These are phyloP conservation scores for Gossypium lobatum DNA, from an alignment of 441 rosid genomes.

Conservation along the genomic window DNA sequence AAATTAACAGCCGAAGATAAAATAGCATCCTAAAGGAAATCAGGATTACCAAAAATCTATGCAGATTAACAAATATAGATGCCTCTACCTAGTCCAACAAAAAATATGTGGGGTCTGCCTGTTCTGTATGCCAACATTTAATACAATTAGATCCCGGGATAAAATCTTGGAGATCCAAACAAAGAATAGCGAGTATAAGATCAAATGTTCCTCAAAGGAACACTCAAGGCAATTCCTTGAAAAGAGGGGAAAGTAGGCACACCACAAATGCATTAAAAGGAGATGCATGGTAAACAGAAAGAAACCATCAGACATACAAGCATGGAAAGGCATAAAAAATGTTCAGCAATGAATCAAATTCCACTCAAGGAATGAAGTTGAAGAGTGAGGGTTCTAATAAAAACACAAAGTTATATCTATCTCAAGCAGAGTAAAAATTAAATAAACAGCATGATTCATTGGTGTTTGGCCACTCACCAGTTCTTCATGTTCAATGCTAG, in stretches of 20 bases:
- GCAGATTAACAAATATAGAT: too few relatives aligned
- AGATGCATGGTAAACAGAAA: background rate
- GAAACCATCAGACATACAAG: background rate
- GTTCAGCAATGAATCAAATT: background rate
- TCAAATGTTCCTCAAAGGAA: background rate
- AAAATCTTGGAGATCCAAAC: too few relatives aligned
- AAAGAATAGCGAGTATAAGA: background rate
- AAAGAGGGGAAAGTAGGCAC: background rate
- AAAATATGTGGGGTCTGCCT: too few relatives aligned
- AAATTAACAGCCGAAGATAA: too few relatives aligned
- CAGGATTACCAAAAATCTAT: too few relatives aligned
- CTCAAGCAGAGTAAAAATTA: constrained; percentile 6
- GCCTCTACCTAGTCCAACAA: too few relatives aligned
- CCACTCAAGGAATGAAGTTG: background rate
- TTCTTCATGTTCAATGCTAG: constrained; percentile 66
- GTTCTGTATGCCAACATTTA: too few relatives aligned
- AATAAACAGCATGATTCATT: constrained; percentile 8
- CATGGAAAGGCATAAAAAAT: background rate
- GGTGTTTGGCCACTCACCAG: constrained; percentile 50
- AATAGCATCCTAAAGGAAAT: too few relatives aligned
- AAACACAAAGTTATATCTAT: background rate
- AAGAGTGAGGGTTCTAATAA: background rate
- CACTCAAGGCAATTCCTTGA: background rate
- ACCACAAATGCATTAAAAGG: background rate
- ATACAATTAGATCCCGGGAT: too few relatives aligned